Conservation (phyloP, 176 grass and related monocot genomes). For the Paspalum notatum region DNA sequence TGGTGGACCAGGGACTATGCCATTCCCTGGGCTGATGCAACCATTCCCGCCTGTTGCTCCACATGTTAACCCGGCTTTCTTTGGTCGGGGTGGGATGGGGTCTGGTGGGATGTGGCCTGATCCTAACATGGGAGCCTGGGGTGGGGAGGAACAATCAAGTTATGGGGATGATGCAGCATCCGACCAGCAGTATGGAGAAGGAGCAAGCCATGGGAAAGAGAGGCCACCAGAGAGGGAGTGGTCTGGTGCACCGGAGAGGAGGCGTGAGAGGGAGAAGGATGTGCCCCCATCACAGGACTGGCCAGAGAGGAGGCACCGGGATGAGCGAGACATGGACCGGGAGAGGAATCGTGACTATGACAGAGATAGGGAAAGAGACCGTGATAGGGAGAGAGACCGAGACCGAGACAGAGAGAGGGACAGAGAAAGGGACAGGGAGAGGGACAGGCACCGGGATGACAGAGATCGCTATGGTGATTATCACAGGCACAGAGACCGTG, state of each 20-base stretch:
- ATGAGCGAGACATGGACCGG: slow-evolving; percentile 65
- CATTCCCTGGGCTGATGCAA: slow-evolving; percentile 85
- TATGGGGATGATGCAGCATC: slow-evolving; percentile 87
- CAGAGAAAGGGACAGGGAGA: slow-evolving; percentile 49
- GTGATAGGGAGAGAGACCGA: slow-evolving; percentile 52
- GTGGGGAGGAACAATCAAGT: slow-evolving; percentile 77
- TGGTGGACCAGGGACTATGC: slow-evolving; percentile 58
- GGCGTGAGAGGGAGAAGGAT: slow-evolving; percentile 77
- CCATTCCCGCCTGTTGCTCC: slow-evolving; percentile 77
- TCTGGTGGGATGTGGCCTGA: slow-evolving; percentile 80
- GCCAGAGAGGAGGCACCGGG: slow-evolving; percentile 61
- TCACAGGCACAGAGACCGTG: slow-evolving; percentile 65
- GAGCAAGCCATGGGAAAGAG: slow-evolving; percentile 73
- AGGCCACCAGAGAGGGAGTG: slow-evolving; percentile 67
- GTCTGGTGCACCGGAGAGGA: slow-evolving; percentile 70
- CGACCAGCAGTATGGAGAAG: slow-evolving; percentile 79
- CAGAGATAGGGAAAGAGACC: slow-evolving; percentile 61
- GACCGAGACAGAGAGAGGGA: slow-evolving; percentile 65
- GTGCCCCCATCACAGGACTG: slow-evolving; percentile 55
- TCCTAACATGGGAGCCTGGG: slow-evolving; percentile 75
- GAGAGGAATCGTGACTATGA: slow-evolving; percentile 60
- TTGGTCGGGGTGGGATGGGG: slow-evolving; percentile 70
- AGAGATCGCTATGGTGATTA: slow-evolving; percentile 63
- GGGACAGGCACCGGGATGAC: slow-evolving; percentile 76
- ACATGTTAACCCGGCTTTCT: slow-evolving; percentile 94